Conservation (phyloP, 176 grass and related monocot species). For the Bonia amplexicaulis region DNA sequence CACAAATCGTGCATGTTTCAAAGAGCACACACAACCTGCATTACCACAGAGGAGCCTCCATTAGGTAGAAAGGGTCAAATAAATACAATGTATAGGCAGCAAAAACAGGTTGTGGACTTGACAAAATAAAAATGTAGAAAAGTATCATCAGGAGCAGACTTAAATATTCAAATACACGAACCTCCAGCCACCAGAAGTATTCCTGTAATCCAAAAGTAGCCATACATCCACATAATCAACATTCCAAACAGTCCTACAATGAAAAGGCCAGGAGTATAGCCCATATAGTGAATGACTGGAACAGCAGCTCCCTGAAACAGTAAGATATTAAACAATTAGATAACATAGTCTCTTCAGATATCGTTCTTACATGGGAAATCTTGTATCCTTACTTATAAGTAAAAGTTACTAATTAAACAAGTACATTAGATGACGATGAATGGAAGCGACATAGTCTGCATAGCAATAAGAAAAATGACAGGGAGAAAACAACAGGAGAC, state of each 20-base stretch:
- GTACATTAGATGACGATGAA: not conserved
- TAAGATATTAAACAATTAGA: slow-evolving; percentile 24
- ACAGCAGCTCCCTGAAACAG: slow-evolving; percentile 76
- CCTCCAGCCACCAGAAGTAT: slow-evolving; percentile 88
- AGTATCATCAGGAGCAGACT: not conserved
- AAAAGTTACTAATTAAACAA: slow-evolving; percentile 6
- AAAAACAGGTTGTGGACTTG: not conserved
- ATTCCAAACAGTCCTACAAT: slow-evolving; percentile 88
- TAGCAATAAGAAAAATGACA: slow-evolving; percentile 9
- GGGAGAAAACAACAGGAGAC: not conserved
- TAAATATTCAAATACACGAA: slow-evolving; percentile 27
- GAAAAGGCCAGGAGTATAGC: slow-evolving; percentile 72
- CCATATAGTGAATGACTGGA: slow-evolving; percentile 67
- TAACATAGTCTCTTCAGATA: slow-evolving; percentile 17
- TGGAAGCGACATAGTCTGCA: not conserved
- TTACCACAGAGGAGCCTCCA: slow-evolving; percentile 9
- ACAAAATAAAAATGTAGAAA: not conserved
- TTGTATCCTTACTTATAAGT: slow-evolving; percentile 21
- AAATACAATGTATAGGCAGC: not conserved
- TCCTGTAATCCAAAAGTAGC: slow-evolving; percentile 94
- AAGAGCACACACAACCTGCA: slow-evolving; percentile 91
- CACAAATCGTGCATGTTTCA: slow-evolving; percentile 84
- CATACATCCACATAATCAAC: slow-evolving; percentile 90
- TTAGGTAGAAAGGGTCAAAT: slow-evolving; percentile 16
- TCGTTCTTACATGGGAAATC: slow-evolving; percentile 5